Conservation (phyloP, 257 asterid genomes). For the Paulownia fortunei region DNA sequence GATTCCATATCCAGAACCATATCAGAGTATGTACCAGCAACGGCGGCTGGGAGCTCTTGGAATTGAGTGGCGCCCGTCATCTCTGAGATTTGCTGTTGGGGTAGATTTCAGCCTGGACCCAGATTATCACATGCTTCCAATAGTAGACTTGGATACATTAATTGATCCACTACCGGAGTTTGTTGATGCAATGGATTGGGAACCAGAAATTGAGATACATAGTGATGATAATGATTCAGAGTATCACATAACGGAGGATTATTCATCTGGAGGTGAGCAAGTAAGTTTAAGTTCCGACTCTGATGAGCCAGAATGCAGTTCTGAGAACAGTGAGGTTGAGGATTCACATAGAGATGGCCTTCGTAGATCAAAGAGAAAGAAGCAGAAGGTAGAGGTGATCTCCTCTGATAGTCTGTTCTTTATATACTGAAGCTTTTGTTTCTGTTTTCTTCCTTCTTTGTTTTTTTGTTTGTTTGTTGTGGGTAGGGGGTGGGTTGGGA, state of each 20-base stretch:
- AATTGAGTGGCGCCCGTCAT: slow-evolving; percentile 95
- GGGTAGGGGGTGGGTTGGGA: background rate
- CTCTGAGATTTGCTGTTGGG: slow-evolving; percentile 84
- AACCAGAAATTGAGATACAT: slow-evolving; percentile 83
- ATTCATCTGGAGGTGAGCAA: slow-evolving; percentile 85
- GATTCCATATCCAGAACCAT: slow-evolving; percentile 97
- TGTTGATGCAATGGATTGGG: slow-evolving; percentile 94
- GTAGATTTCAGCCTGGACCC: slow-evolving; percentile 84
- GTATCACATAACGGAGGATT: slow-evolving; percentile 84
- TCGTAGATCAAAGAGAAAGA: slow-evolving; percentile 85
- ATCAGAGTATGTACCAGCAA: slow-evolving; percentile 85
- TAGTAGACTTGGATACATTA: slow-evolving; percentile 77
- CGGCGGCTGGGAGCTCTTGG: slow-evolving; percentile 93
- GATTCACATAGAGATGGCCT: slow-evolving; percentile 56
- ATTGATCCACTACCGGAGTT: slow-evolving; percentile 90
- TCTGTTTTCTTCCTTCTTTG: background rate
- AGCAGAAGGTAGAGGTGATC: slow-evolving; percentile 68
- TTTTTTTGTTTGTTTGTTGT: background rate
- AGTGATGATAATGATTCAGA: slow-evolving; percentile 96
- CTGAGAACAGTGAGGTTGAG: slow-evolving; percentile 66
- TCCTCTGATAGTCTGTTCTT: slow-evolving; percentile 10
- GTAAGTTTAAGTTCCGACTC: slow-evolving; percentile 61
- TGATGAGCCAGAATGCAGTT: slow-evolving; percentile 66
- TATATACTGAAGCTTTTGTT: slow-evolving; percentile 12
- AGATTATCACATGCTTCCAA: slow-evolving; percentile 77